phyloP scores from a whole-genome alignment of 768 basidiomycete genomes.

The Tricholoma matsutake region DNA sequence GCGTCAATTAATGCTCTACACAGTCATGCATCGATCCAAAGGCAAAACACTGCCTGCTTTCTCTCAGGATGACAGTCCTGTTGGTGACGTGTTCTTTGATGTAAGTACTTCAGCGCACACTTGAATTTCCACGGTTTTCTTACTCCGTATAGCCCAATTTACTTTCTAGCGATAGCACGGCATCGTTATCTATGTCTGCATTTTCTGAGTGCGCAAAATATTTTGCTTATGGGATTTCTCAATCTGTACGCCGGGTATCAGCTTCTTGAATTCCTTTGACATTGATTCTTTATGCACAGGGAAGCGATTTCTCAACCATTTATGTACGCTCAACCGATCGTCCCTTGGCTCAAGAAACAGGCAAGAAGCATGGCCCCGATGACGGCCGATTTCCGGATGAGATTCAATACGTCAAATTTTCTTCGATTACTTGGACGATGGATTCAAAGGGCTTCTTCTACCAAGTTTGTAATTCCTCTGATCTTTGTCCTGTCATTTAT shows the following conservation, averaged over 20 bases:
- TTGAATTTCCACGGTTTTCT: neutral
- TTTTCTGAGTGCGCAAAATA: conserved; percentile 70
- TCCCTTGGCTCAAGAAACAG: conserved; percentile 46
- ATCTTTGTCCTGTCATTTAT: neutral
- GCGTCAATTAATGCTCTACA: neutral
- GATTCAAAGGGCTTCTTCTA: conserved; percentile 87
- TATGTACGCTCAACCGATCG: conserved; percentile 62
- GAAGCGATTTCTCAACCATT: conserved; percentile 69
- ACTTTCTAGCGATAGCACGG: conserved; percentile 69
- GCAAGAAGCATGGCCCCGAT: conserved; percentile 39
- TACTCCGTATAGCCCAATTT: conserved; percentile 54
- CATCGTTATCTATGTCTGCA: conserved; percentile 52
- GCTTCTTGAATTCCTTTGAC: neutral
- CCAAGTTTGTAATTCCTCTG: conserved; percentile 38
- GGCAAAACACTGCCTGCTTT: conserved; percentile 53
- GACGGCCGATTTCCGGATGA: conserved; percentile 59
- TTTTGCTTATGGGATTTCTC: conserved; percentile 74
- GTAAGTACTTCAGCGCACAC: conserved; percentile 33
- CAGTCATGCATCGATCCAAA: conserved; percentile 63
- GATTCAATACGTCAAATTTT: conserved; percentile 76
- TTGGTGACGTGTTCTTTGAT: conserved; percentile 78
- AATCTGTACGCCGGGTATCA: conserved; percentile 44
- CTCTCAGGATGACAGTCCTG: conserved; percentile 38
- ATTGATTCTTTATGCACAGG: conserved; percentile 36
- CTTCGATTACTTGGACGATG: conserved; percentile 66